A percentile compares a stretch with the other conserved stretches of the same genome.
phyloP scores from a whole-genome alignment of 257 asterid genomes.

The Ilex asprella region DNA sequence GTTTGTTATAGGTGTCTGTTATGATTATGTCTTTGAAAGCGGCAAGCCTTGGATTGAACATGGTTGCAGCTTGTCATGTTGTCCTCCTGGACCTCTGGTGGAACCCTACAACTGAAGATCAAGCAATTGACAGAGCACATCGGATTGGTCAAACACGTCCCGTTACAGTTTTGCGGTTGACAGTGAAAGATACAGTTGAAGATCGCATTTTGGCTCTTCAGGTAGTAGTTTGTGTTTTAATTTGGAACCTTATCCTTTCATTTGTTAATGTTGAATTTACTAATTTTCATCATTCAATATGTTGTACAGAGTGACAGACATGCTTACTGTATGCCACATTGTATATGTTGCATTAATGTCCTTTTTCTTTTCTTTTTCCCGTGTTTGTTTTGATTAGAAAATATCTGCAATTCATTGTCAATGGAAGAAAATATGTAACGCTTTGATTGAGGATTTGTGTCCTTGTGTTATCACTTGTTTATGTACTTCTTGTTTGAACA shows the following conservation, averaged over 20 bases:
- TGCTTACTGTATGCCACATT: no score
- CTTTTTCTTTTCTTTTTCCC: no score
- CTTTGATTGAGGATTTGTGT: no score
- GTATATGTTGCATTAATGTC: no score
- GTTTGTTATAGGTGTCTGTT: constrained; percentile 60
- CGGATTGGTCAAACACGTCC: constrained; percentile 96
- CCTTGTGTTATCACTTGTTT: no score
- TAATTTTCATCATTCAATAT: constrained; percentile 1
- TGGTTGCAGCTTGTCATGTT: constrained; percentile 96
- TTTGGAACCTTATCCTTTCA: neutral
- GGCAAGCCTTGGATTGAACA: constrained; percentile 95
- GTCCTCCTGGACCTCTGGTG: constrained; percentile 97
- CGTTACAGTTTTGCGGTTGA: constrained; percentile 80
- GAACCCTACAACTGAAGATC: constrained; percentile 99
- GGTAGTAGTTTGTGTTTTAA: constrained; percentile 28
- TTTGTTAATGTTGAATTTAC: neutral
- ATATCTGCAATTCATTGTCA: no score
- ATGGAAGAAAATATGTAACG: no score
- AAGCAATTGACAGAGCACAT: constrained; percentile 96
- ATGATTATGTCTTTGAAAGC: constrained; percentile 97
- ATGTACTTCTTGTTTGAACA: no score
- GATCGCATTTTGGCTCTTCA: constrained; percentile 96
- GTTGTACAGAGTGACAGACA: neutral
- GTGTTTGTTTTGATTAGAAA: no score
- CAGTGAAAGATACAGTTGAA: constrained; percentile 93